A percentile compares a stretch with the other conserved stretches of the same genome.
Evolutionary conservation across 345 rosid genomes (phyloP).

Genomic region (Acer negundo): DNA sequence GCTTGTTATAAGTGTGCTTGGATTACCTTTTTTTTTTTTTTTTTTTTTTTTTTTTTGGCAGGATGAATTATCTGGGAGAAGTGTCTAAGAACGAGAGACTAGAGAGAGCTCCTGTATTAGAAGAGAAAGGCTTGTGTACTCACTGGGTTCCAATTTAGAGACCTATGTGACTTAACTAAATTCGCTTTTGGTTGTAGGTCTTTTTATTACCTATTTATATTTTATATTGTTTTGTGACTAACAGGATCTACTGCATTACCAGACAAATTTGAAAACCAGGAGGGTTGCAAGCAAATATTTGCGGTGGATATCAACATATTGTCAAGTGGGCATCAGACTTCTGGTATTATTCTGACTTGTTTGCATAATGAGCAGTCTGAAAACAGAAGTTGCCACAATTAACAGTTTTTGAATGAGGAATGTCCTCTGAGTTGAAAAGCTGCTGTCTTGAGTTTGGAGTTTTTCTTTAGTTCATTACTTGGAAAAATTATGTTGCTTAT

Average conservation of each 20-base stretch:
- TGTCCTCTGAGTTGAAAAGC: neutral
- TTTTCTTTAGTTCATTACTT: neutral
- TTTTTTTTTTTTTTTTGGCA: no score
- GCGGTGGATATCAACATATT: neutral
- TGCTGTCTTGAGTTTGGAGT: neutral
- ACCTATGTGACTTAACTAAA: neutral
- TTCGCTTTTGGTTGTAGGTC: neutral
- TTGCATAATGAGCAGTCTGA: slow-evolving; percentile 1
- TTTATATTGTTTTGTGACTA: no score
- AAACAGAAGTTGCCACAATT: neutral
- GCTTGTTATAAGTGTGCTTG: no score
- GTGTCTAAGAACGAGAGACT: slow-evolving; percentile 16
- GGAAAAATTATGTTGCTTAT: neutral
- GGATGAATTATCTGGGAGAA: no score
- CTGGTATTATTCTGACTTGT: neutral
- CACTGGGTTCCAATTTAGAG: neutral
- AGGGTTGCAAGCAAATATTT: neutral
- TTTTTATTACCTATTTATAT: neutral
- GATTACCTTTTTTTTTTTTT: no score
- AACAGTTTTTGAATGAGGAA: neutral
- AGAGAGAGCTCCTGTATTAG: neutral
- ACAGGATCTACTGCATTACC: no score
- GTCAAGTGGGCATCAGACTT: neutral
- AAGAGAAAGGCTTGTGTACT: neutral
- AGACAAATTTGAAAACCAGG: neutral